Evolutionary conservation across 495 filamentous ascomycete species (phyloP).

Genomic region (Patellaria atrata): DNA sequence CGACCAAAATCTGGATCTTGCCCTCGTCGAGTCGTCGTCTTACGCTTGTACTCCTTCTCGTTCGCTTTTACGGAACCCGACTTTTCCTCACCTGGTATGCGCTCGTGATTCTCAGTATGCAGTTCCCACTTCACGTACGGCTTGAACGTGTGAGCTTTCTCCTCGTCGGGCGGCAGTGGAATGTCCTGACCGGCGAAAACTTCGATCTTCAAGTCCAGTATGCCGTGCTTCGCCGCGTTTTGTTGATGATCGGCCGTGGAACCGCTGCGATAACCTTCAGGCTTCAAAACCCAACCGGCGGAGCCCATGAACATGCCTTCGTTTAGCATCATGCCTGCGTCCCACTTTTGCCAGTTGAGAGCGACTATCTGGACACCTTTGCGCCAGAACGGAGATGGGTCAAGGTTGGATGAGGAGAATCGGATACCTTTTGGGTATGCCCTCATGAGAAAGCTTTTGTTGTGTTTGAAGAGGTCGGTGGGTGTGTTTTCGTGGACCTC

Average conservation of each 20-base stretch:
- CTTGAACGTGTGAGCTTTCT: conserved; percentile 45
- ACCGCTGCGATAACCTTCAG: conserved; percentile 43
- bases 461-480: conserved; percentile 60
- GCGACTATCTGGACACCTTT: conserved; percentile 86
- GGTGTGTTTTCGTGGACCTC: conserved; percentile 50
- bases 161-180: conserved; percentile 37
- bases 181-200: conserved; percentile 44
- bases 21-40: conserved; percentile 46
- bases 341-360: conserved; percentile 85
- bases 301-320: conserved; percentile 79
- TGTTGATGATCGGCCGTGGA: conserved; percentile 14
- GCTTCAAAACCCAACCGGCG: conserved; percentile 75
- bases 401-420: conserved; percentile 70
- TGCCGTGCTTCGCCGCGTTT: conserved; percentile 26
- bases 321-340: conserved; percentile 92
- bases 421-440: conserved; percentile 76
- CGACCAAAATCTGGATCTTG: conserved; percentile 54
- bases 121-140: conserved; percentile 74
- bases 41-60: conserved; percentile 53
- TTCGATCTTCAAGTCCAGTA: conserved; percentile 38
- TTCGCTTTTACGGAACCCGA: conserved; percentile 33
- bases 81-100: conserved; percentile 25
- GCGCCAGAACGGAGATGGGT: conserved; percentile 73
- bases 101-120: conserved; percentile 50
- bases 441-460: conserved; percentile 68